Base-by-base conservation (phyloP, 2,329 filamentous ascomycete species). In the Clarireedia homoeocarpa region DNA sequence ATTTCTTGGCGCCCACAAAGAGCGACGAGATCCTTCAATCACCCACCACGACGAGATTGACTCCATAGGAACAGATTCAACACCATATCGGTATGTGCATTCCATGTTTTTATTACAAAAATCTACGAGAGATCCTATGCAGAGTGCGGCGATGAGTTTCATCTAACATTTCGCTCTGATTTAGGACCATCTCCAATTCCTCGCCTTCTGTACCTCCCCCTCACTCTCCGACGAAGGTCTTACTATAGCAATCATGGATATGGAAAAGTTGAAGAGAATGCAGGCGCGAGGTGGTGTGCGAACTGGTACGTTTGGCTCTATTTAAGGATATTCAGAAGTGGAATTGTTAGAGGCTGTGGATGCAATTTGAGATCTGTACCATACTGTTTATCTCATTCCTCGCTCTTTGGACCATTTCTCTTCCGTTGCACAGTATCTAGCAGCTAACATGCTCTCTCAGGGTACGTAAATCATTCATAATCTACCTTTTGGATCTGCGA, bases 181-280 rank as follows among this genome's bases (percentile, higher is more conserved):
- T 30, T 34, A 59, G 58, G 47, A 58, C 51, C 46, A 48, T 48
- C 30, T 49, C 48, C 51, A 56, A 49, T 36, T 47, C 55, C 51
- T 55, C 48, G 38, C 46, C 48, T 54, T 48, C 50, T 39, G 50
- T 44, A 56, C 53, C 44, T 48, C 61, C 39, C 56, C 61, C 58
- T 46, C 61, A 58, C 57, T 58, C 59, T 57, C 56, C 51, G 52
- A 55, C 52, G 46, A 65, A 66, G 59, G 59, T 63, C 62, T 49
- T 44, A 62, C 60, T 67, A 70, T 66, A 70, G 69, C 72, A 71
- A 78, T 68, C 67, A 84, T 85, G 82, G 81, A 85, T 79, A 75
- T 79, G 70, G 81, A 81, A 72, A 85, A 84, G 78, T 74, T 85
- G 70, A 80, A 80, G 71, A 81, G 74, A 72, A 80, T 85, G 79